Conservation (phyloP, 495 filamentous ascomycete genomes). For the Penicillium steckii region DNA sequence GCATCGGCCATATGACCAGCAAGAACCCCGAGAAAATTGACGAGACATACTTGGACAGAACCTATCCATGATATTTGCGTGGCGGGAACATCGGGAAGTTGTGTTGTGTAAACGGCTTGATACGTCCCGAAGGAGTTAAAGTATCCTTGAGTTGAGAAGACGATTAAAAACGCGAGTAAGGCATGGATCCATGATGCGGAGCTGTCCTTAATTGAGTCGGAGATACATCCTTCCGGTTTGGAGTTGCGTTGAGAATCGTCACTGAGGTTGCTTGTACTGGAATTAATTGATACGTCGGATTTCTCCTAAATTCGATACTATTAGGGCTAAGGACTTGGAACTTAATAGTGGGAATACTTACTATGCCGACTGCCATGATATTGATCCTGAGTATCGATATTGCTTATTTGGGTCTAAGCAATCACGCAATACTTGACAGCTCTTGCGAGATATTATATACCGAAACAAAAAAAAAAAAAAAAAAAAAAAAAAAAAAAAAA, state of each 20-base stretch:
- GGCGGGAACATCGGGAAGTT: slow-evolving; percentile 8
- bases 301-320: no score
- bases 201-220: not conserved
- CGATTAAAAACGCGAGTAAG: not conserved
- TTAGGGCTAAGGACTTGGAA: no score
- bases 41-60: slow-evolving; percentile 53
- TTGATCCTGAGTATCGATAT: not conserved
- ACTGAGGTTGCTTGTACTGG: not conserved
- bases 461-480: no score
- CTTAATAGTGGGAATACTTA: not conserved
- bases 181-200: not conserved
- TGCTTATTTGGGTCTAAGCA: no score
- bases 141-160: not conserved
- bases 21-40: slow-evolving; percentile 52
- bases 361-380: not conserved
- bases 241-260: not conserved
- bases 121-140: not conserved
- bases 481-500: no score
- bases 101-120: not conserved
- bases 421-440: not conserved
- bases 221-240: not conserved
- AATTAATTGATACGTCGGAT: not conserved
- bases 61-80: slow-evolving; percentile 62
- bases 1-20: slow-evolving; percentile 57
- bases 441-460: not conserved